Conservation (phyloP, 2,329 filamentous ascomycete genomes). For the Colletotrichum cuscutae region DNA sequence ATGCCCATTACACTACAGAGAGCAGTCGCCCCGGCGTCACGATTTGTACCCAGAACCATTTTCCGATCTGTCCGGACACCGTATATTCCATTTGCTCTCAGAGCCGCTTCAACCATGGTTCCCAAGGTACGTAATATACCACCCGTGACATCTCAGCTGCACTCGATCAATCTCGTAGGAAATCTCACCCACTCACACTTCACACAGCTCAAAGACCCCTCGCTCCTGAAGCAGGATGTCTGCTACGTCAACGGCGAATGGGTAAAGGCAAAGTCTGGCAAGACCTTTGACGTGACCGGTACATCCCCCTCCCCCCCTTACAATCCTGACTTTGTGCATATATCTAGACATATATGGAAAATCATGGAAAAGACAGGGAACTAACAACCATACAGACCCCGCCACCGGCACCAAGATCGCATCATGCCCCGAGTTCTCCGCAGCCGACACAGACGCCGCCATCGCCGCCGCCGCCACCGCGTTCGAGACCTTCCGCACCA, state of each 20-base stretch:
- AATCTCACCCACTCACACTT: conserved; percentile 1
- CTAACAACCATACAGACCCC: conserved; percentile 68
- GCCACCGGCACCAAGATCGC: conserved; percentile 84
- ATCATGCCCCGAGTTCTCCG: conserved; percentile 85
- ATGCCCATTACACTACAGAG: conserved; percentile 33
- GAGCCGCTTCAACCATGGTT: conserved; percentile 59
- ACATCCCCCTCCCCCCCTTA: conserved; percentile 35
- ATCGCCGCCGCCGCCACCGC: conserved; percentile 86
- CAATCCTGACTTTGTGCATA: neutral
- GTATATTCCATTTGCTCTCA: conserved; percentile 34
- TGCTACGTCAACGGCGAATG: conserved; percentile 94
- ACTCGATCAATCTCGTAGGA: neutral
- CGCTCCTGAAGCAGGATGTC: conserved; percentile 84
- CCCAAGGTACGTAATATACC: conserved; percentile 54
- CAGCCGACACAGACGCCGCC: conserved; percentile 80
- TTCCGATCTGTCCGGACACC: conserved; percentile 15
- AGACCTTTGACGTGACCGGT: conserved; percentile 90
- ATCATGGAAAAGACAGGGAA: no score
- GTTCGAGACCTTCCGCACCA: conserved; percentile 75
- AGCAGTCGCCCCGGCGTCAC: conserved; percentile 30
- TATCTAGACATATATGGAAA: no score
- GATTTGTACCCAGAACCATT: conserved; percentile 25
- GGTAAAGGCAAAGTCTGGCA: conserved; percentile 84
- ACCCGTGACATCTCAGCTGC: neutral
- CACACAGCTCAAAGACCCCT: conserved; percentile 77